Evolutionary conservation across 495 filamentous ascomycete genomes (phyloP).

Genomic region (Staphylotrichum tortipilum): DNA sequence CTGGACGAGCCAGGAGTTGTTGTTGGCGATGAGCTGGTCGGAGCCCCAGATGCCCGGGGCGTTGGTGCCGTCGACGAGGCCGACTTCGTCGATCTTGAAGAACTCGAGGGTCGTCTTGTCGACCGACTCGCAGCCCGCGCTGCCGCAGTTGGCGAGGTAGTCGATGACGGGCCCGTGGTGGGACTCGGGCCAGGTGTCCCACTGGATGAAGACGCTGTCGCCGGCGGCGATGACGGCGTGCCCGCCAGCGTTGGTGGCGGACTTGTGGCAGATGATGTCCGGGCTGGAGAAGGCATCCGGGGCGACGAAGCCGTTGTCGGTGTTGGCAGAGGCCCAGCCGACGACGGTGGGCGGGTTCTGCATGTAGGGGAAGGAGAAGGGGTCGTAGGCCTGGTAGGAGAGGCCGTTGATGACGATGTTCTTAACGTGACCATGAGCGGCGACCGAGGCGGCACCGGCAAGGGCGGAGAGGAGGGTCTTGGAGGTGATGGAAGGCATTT

Average conservation of each 20-base stretch:
- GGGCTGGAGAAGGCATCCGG: conserved; percentile 30
- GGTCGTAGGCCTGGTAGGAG: conserved; percentile 35
- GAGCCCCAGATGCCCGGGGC: conserved; percentile 43
- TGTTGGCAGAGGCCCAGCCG: conserved; percentile 47
- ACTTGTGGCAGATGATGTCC: conserved; percentile 47
- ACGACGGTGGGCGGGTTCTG: conserved; percentile 41
- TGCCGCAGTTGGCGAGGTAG: conserved; percentile 43
- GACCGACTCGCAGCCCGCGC: conserved; percentile 43
- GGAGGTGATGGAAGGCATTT: conserved; percentile 23
- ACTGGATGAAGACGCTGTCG: conserved; percentile 36
- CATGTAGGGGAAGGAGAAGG: conserved; percentile 30
- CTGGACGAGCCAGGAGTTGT: conserved; percentile 60
- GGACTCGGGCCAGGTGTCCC: conserved; percentile 43
- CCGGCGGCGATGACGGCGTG: conserved; percentile 38
- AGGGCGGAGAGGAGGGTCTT: conserved; percentile 33
- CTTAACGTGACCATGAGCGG: conserved; percentile 53
- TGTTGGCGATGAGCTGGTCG: conserved; percentile 52
- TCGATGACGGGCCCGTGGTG: conserved; percentile 45
- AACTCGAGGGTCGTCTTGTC: conserved; percentile 60
- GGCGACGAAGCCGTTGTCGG: conserved; percentile 53
- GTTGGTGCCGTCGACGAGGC: conserved; percentile 40
- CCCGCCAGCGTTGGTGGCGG: conserved; percentile 31
- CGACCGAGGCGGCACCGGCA: conserved; percentile 44
- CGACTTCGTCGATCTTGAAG: conserved; percentile 48
- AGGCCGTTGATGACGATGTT: conserved; percentile 52